Percentiles rank a stretch among this genome's conserved stretches.
These are phyloP conservation scores for Phytophthora sp. DNA, from an alignment of 352 stramenopile species.

Conservation along the genomic window DNA sequence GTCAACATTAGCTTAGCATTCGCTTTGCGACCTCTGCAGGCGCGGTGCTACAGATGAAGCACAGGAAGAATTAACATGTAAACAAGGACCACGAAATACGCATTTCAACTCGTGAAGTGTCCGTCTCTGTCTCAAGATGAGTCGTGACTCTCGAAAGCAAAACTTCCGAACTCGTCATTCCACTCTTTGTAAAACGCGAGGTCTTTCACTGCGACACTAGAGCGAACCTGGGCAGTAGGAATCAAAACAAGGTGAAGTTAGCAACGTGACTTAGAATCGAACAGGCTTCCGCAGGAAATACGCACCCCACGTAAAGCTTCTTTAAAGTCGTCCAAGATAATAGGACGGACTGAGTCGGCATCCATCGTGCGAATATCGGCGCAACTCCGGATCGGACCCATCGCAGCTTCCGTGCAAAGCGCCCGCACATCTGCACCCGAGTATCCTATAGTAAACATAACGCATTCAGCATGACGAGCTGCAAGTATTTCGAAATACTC, in stretches of 20 bases:
- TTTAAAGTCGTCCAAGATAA: conserved; percentile 96
- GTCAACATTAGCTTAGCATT: conserved; percentile 26
- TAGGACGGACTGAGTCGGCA: conserved; percentile 92
- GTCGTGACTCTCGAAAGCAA: conserved; percentile 79
- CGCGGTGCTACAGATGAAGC: too few species aligned
- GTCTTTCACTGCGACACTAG: conserved; percentile 95
- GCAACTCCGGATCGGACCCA: conserved; percentile 94
- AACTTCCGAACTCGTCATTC: conserved; percentile 95
- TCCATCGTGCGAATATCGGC: conserved; percentile 90
- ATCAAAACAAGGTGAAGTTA: conserved; percentile 5
- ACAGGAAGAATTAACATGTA: conserved; percentile 31
- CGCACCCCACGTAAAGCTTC: conserved; percentile 86
- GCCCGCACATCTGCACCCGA: conserved; percentile 97
- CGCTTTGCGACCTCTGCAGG: too few species aligned
- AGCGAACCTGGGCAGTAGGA: conserved; percentile 75
- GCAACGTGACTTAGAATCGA: not conserved
- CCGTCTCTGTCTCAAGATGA: conserved; percentile 33
- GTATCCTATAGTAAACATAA: conserved; percentile 90
- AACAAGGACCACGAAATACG: conserved; percentile 25
- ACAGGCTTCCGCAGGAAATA: not conserved
- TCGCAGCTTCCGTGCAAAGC: conserved; percentile 97
- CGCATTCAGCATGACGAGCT: too few species aligned
- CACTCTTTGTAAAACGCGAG: conserved; percentile 93
- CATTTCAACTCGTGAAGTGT: not conserved
- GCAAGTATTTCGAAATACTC: not conserved